phyloP scores from a whole-genome alignment of 192 early-diverging fungal genomes.

The Coemansia brasiliensis region DNA sequence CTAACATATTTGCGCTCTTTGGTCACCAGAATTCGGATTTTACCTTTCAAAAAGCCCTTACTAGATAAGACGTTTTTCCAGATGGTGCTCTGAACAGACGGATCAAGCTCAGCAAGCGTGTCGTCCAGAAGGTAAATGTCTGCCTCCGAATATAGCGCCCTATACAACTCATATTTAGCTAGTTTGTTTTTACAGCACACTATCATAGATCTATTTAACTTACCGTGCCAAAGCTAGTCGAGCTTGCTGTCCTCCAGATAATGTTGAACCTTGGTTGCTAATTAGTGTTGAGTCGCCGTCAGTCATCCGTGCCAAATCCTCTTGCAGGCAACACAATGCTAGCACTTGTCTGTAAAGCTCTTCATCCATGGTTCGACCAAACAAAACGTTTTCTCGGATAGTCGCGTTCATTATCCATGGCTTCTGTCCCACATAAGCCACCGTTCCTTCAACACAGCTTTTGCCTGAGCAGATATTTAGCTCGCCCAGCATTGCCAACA shows the following conservation, averaged over 20 bases:
- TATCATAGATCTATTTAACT: constrained; percentile 28
- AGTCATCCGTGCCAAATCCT: constrained; percentile 60
- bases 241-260: constrained; percentile 58
- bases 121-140: constrained; percentile 82
- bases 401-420: constrained; percentile 70
- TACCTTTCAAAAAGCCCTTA: constrained; percentile 18
- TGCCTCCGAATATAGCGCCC: constrained; percentile 70
- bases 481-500: constrained; percentile 77
- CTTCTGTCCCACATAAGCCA: constrained; percentile 33
- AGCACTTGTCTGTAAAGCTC: constrained; percentile 60
- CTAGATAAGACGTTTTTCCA: constrained; percentile 62
- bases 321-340: constrained; percentile 60
- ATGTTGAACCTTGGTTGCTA: constrained; percentile 24
- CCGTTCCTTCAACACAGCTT: constrained; percentile 8
- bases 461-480: constrained; percentile 35
- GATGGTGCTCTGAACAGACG: constrained; percentile 57
- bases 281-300: constrained; percentile 63
- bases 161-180: constrained; percentile 55
- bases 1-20: constrained; percentile 50
- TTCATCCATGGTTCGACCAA: constrained; percentile 58
- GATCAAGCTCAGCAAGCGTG: constrained; percentile 79
- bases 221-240: constrained; percentile 61
- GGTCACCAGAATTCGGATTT: constrained; percentile 57
- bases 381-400: constrained; percentile 72
- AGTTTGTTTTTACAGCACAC: not conserved